Percentiles rank a stretch among this genome's conserved stretches.
Evolutionary conservation across 495 filamentous ascomycete species (phyloP).

Genomic region (Schizothecium vesticola): DNA sequence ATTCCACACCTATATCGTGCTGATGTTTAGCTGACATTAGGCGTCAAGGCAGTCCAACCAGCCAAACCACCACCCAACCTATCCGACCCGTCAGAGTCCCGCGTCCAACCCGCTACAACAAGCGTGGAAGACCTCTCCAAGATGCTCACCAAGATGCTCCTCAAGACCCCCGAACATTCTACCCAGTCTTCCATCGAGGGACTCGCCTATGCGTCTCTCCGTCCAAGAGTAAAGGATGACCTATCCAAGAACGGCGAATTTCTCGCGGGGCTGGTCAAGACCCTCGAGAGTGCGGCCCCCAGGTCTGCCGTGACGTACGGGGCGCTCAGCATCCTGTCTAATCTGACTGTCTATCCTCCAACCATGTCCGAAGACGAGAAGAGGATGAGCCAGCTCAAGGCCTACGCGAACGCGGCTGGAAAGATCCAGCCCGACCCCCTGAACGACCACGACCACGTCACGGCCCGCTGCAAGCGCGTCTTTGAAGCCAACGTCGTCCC

Average conservation of each 20-base stretch:
- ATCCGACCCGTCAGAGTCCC: conserved; percentile 37
- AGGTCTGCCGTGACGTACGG: conserved; percentile 76
- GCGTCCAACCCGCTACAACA: conserved; percentile 45
- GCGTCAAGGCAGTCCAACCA: conserved; percentile 46
- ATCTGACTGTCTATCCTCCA: conserved; percentile 78
- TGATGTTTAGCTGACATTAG: conserved; percentile 44
- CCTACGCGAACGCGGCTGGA: conserved; percentile 79
- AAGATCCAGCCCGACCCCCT: conserved; percentile 59
- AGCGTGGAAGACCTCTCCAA: conserved; percentile 67
- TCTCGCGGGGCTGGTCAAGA: conserved; percentile 59
- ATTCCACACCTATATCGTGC: conserved; percentile 11
- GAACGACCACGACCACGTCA: conserved; percentile 68
- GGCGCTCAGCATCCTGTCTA: conserved; percentile 72
- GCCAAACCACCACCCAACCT: conserved; percentile 13
- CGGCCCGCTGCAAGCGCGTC: conserved; percentile 67
- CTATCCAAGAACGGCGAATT: conserved; percentile 62
- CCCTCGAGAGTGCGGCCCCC: conserved; percentile 52
- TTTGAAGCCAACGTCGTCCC: conserved; percentile 72
- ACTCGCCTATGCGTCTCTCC: conserved; percentile 83
- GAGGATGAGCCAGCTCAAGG: conserved; percentile 81
- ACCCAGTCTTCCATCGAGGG: conserved; percentile 75
- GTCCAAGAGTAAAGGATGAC: conserved; percentile 74
- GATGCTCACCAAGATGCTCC: conserved; percentile 72
- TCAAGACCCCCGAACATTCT: conserved; percentile 52
- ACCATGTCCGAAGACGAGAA: conserved; percentile 85